A percentile compares a stretch with the other conserved stretches of the same genome.
Conservation (phyloP, 768 basidiomycete genomes). For the Boletus rubescentipes region DNA sequence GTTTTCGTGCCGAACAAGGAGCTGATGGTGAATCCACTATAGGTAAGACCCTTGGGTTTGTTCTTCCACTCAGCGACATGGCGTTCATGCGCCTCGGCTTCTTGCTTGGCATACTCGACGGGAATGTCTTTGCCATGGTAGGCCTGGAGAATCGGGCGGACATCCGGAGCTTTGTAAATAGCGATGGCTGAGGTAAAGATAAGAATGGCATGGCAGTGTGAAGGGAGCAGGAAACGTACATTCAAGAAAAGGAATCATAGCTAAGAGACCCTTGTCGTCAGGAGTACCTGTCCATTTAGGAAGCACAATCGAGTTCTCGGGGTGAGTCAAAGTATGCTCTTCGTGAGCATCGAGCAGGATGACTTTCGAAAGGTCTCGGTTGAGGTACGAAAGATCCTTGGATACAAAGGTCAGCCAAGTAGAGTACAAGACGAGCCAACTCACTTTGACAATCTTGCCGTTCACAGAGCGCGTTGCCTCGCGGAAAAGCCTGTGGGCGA, state of each 20-base stretch:
- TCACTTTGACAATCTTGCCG: conserved; percentile 82
- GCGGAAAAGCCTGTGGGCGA: conserved; percentile 88
- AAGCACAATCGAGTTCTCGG: conserved; percentile 84
- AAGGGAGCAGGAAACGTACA: conserved; percentile 43
- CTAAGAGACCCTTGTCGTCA: conserved; percentile 73
- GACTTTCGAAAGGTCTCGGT: conserved; percentile 90
- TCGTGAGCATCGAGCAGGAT: conserved; percentile 82
- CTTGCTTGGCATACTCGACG: conserved; percentile 83
- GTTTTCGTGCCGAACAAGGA: conserved; percentile 39
- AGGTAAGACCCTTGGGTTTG: conserved; percentile 38
- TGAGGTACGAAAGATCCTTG: conserved; percentile 90
- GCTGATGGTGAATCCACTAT: conserved; percentile 45
- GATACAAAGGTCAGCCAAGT: neutral
- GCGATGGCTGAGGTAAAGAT: conserved; percentile 72
- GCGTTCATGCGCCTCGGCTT: conserved; percentile 75
- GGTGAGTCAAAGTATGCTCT: conserved; percentile 75
- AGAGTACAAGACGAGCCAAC: neutral
- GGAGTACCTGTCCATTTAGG: conserved; percentile 85
- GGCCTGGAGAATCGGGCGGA: conserved; percentile 81
- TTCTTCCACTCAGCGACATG: conserved; percentile 82
- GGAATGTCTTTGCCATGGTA: conserved; percentile 90
- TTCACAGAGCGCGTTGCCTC: conserved; percentile 85
- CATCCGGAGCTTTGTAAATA: conserved; percentile 84
- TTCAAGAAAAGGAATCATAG: conserved; percentile 97
- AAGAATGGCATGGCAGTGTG: neutral